Evolutionary conservation across 768 basidiomycete genomes (phyloP).

Genomic region (Xanthoconium purpureum): DNA sequence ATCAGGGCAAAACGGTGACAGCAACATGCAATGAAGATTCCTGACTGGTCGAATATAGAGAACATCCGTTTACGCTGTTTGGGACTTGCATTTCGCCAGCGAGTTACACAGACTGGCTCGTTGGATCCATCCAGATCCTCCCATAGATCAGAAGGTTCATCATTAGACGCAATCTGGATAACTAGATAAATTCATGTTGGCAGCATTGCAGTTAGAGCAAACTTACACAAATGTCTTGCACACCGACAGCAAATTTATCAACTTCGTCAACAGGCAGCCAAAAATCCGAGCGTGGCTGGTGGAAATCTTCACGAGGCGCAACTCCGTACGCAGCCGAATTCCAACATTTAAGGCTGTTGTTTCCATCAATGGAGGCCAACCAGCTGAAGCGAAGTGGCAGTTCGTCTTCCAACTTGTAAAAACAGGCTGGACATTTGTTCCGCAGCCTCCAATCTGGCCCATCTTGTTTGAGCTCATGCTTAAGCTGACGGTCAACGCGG

Average conservation of each 20-base stretch:
- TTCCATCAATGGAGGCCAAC: constrained; percentile 6
- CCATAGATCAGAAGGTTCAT: not conserved
- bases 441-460: constrained; percentile 1
- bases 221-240: not conserved
- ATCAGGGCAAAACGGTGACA: constrained; percentile 4
- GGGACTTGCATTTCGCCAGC: constrained; percentile 2
- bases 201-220: not conserved
- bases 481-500: not conserved
- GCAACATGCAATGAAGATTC: constrained; percentile 7
- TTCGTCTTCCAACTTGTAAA: constrained; percentile 8
- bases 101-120: not conserved
- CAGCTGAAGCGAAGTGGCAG: not conserved
- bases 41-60: not conserved
- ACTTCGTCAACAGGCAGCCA: not conserved
- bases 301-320: not conserved
- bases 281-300: not conserved
- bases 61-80: constrained; percentile 2
- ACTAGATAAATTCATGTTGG: no score
- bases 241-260: not conserved
- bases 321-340: not conserved
- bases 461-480: not conserved
- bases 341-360: not conserved
- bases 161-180: not conserved
- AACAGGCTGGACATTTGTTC: constrained; percentile 13
- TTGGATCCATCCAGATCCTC: not conserved